Evolutionary conservation across 495 filamentous ascomycete genomes (phyloP).

Genomic region (Pseudotulostoma volvatum): DNA sequence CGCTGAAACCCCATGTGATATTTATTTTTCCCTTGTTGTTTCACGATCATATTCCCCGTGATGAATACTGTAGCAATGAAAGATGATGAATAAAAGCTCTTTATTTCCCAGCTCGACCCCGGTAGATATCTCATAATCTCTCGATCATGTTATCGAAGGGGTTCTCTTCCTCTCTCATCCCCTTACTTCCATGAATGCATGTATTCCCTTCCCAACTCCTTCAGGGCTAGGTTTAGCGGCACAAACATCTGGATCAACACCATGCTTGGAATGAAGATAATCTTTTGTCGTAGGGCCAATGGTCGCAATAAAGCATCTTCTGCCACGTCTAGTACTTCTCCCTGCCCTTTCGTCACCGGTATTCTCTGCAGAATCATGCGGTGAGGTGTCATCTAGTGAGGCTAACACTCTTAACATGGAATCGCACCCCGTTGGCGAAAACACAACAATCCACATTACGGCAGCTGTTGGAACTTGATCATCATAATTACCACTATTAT

Average conservation of each 20-base stretch:
- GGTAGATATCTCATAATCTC: too few species aligned
- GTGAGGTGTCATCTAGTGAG: not conserved
- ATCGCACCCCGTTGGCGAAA: constrained; percentile 79
- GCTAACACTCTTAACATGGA: constrained; percentile 53
- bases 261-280: constrained; percentile 49
- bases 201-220: constrained; percentile 57
- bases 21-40: too few species aligned
- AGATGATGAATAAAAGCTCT: too few species aligned
- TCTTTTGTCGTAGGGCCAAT: constrained; percentile 90
- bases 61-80: too few species aligned
- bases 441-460: constrained; percentile 73
- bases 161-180: too few species aligned
- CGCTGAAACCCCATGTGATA: too few species aligned
- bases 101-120: too few species aligned
- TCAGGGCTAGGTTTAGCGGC: constrained; percentile 70
- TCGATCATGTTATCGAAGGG: not conserved
- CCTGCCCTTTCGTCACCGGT: constrained; percentile 7
- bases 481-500: constrained; percentile 3
- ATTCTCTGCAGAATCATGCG: too few species aligned
- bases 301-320: constrained; percentile 49
- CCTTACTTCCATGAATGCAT: constrained; percentile 27
- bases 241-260: constrained; percentile 63
- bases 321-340: constrained; percentile 7
- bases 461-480: constrained; percentile 5
- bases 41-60: too few species aligned